Evolutionary conservation across 1,284 basidiomycete species (phyloP).

Genomic region (Schizopora paradoxa): DNA sequence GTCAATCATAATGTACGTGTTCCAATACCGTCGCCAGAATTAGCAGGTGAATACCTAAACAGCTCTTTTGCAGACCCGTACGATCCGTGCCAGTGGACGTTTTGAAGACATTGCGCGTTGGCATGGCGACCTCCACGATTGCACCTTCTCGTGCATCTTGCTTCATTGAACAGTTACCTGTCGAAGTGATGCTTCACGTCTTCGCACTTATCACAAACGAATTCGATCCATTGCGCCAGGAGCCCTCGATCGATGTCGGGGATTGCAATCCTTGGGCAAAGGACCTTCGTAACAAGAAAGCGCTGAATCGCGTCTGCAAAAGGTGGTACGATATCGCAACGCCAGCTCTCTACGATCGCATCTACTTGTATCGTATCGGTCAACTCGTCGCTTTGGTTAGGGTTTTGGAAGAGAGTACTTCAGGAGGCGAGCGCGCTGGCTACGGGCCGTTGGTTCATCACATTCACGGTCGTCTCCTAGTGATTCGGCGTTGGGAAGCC

Average conservation of each 20-base stretch:
- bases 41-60: too few relatives aligned
- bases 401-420: constrained; percentile 2
- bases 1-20: too few relatives aligned
- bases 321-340: constrained; percentile 3
- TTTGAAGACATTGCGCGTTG: too few relatives aligned
- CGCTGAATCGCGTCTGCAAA: constrained; percentile 4
- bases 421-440: neutral
- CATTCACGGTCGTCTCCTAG: constrained; percentile 1
- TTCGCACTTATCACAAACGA: constrained; percentile 8
- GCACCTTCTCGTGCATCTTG: too few relatives aligned
- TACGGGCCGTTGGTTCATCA: constrained; percentile 2
- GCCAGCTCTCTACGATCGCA: constrained; percentile 3
- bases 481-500: constrained; percentile 4
- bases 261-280: constrained; percentile 7
- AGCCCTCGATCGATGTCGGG: constrained; percentile 1
- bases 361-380: constrained; percentile 8
- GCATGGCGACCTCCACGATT: too few relatives aligned
- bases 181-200: constrained; percentile 7
- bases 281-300: constrained; percentile 4
- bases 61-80: too few relatives aligned
- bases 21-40: too few relatives aligned
- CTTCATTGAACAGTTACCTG: constrained; percentile 8
- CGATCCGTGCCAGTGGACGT: too few relatives aligned
- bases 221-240: constrained; percentile 4
- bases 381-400: constrained; percentile 6